Conservation (phyloP, 768 basidiomycete genomes). For the Podaxis rugospora region DNA sequence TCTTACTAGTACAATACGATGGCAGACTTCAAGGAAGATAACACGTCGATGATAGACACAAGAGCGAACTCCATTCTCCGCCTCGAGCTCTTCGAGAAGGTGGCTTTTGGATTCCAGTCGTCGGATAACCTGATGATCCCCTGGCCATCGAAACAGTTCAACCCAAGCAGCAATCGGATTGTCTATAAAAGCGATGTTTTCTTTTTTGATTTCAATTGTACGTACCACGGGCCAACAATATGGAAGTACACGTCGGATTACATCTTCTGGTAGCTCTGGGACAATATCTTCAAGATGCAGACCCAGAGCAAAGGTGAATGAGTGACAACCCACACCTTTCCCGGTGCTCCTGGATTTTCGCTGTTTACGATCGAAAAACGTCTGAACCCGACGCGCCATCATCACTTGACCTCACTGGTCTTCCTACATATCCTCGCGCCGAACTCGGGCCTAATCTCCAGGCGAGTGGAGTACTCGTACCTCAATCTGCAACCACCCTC, state of each 20-base stretch:
- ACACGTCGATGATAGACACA: background rate
- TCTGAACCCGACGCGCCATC: background rate
- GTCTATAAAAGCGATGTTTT: background rate
- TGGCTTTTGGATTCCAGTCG: background rate
- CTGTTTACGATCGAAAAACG: background rate
- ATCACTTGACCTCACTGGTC: background rate
- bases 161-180: background rate
- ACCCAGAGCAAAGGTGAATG: background rate
- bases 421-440: background rate
- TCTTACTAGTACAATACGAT: background rate
- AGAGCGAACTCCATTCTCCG: background rate
- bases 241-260: background rate
- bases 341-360: background rate
- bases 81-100: conserved; percentile 3
- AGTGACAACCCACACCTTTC: background rate
- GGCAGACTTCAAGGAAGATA: background rate
- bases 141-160: background rate
- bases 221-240: background rate
- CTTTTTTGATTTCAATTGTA: background rate
- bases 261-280: background rate
- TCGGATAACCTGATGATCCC: background rate
- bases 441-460: background rate
- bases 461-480: background rate
- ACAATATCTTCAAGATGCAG: background rate
- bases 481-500: background rate